Base-by-base conservation (phyloP, 495 filamentous ascomycete species). In the Pyrenopolyporus hunteri region DNA sequence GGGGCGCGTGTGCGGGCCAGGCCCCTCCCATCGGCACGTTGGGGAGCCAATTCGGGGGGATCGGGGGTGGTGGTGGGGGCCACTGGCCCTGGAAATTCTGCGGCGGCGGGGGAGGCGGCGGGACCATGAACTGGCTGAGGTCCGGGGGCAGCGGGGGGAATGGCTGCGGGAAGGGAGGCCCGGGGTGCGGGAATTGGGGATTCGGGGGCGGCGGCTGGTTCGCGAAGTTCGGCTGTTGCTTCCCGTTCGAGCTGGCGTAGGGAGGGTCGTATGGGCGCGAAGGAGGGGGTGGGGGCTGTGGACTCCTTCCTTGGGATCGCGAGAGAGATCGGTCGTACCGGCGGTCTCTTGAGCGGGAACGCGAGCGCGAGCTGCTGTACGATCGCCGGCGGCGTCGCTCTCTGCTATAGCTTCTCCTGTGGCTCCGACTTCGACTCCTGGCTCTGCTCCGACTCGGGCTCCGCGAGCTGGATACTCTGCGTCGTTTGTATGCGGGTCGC, bases 31-130 rank as follows among this genome's bases (percentile, higher is more conserved):
- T 52, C 0, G 59, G 22, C 49, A 67, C 64, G 16, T 54, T 54
- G 10, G 63, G 66, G 20, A 69, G 36, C 69, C 69, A 71, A 17
- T 58, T 71, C 32, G 66, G 69, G 1, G 66, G 70, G 0, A 63
- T 64, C 0, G 69, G 60, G 0, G 65, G 63, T 45, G 77, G 75
- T 17, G 80, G 79, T 10, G 80, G 78, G 4, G 75, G 78, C 82
- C 81, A 84, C 39, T 76, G 70, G n/a, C 79, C 82, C 20, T 74
- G 70, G 43, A 80, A 84, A 33, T 78, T 77, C 6, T 71, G 73
- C 10, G 78, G 81, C 10, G 50, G 59, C 28, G 76, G 78, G 23
- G 76, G 77, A 28, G 77, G 83, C 16, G 71, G 71, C 16, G 75
- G 76, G n/a, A 70, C 55, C 2, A 62, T 65, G 26, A 66, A 75